Percentiles rank a stretch among this genome's conserved stretches.
phyloP scores from a whole-genome alignment of 2,329 filamentous ascomycete species.

The Pyrenophora graminea region DNA sequence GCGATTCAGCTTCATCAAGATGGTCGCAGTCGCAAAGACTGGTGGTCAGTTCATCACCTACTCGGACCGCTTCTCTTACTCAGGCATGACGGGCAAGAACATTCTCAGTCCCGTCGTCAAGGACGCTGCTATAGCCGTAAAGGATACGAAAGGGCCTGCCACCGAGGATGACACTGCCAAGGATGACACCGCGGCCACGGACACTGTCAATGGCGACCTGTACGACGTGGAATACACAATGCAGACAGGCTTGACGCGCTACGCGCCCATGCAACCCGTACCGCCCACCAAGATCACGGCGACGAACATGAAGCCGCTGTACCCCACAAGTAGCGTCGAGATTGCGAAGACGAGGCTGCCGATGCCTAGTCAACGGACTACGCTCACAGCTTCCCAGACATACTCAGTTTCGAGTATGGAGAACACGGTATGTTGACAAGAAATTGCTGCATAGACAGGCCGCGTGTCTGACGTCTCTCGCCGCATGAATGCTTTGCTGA shows the following conservation, averaged over 20 bases:
- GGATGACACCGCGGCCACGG: slow-evolving; percentile 32
- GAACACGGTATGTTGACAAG: slow-evolving; percentile 59
- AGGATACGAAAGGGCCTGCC: slow-evolving; percentile 36
- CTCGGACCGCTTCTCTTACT: slow-evolving; percentile 67
- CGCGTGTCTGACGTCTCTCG: background rate
- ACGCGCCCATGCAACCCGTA: slow-evolving; percentile 65
- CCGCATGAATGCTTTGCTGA: slow-evolving; percentile 19
- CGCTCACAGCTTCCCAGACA: slow-evolving; percentile 57
- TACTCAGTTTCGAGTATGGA: slow-evolving; percentile 58
- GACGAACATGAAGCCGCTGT: slow-evolving; percentile 55
- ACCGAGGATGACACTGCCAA: slow-evolving; percentile 28
- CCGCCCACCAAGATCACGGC: slow-evolving; percentile 63
- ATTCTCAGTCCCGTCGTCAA: slow-evolving; percentile 54
- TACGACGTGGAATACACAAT: slow-evolving; percentile 57
- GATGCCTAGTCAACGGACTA: slow-evolving; percentile 53
- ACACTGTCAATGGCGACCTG: slow-evolving; percentile 7
- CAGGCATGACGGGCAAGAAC: slow-evolving; percentile 67
- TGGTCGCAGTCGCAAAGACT: slow-evolving; percentile 59
- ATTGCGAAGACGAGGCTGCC: slow-evolving; percentile 59
- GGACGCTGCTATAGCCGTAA: slow-evolving; percentile 43
- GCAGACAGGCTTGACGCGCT: slow-evolving; percentile 62
- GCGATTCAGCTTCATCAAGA: slow-evolving; percentile 44
- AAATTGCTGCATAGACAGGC: background rate
- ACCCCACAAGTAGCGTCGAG: slow-evolving; percentile 59
- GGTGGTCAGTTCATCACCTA: slow-evolving; percentile 63